Evolutionary conservation across 2,329 filamentous ascomycete genomes (phyloP), one percentile per base, ranked within the genome.

Genomic region (Ophiostoma montium): DNA sequence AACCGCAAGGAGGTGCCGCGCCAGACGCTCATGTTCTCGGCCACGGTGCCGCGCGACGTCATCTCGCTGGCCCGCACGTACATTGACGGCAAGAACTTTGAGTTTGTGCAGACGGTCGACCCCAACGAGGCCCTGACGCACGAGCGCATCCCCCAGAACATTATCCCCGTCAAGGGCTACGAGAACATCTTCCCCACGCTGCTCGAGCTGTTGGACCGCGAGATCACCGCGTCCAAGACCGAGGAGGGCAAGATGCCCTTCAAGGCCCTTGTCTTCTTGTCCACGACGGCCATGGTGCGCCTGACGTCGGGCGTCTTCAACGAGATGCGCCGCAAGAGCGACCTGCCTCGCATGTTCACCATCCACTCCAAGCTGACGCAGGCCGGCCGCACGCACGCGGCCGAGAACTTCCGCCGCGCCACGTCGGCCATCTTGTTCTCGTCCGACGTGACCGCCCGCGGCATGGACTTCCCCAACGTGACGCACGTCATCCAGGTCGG

Each of bases 201-300:
- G 18, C 72, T 92, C 48, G 89, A 96, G 64, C 72, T 95, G 47
- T 69, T 82, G 43, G 68, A 80, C 49, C 73, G 75, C 33, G 79
- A 84, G 57, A 63, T 72, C n/a, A 57, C 68, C 21, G 62, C 67
- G 18, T 58, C 55, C 2, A 57, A 63, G 54, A 8, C 23, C 5
- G 33, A 52, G 2, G 66, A 70, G 30, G 66, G 70, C 54, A 63
- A 63, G 4, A 58, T 53, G 3, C 85, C 86, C 0, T 95, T 96
- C 76, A 98, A 98, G 72, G 86, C 87, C n/a, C 94, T 98, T 52
- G 70, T 95, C 38, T 98, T 95, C 68, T 83, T 90, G 63, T 85
- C 85, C 58, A 86, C 84, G 19, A 94, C 84, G 1, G 75, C 77
- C 21, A 74, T 84, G 54, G 85, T 88, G 41, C 71, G 80, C 50